Base-by-base conservation (phyloP, 1,284 basidiomycete species). In the Dichomitus squalens region DNA sequence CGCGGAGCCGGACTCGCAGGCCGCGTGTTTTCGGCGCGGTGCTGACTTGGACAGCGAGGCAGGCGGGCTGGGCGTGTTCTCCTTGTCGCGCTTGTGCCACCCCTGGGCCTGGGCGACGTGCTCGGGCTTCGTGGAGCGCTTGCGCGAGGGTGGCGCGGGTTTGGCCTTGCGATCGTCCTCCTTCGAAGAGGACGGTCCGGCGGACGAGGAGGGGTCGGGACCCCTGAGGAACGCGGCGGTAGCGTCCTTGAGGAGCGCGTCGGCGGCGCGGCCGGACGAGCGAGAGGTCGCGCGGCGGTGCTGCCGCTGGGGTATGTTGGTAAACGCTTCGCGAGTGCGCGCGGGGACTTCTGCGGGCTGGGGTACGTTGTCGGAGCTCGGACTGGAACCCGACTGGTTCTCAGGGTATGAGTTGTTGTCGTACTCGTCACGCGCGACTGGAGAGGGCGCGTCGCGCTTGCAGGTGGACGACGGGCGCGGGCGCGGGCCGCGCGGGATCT, bases 401-500 rank as follows among this genome's bases (percentile, higher is more conserved):
- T 35, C 23, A 18, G 33, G 43, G 27, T 33, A 25, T 12, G 20
- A 7, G 43, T n/a, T n/a, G 34, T 47, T 12, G 31, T 35, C 7
- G 53, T 23, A 9, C 43, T 31, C n/a, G n/a, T n/a, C n/a, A n/a
- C n/a, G 14, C 31, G 35, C 25, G 20, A 38, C 40, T 43, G 25
- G 41, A 33, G 52, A 44, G 35, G 36, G 34, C 14, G 48, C 25
- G 11, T 59, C 59, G 33, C 18, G 52, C 23, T 20, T 51, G 38
- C 50, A 39, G 7, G 35, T 33, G 18, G 62, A 61, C 2, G 40
- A 34, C 6, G 68, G 64, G 9, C 55, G 60, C 0, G 68, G 65
- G 7, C 69, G 65, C 6, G 69, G 69, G 0, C 69, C 69, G 23
- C 65, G 65, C 14, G 68, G 69, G 39, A 70, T 63, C 38, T 55